Evolutionary conservation across 2,329 filamentous ascomycete genomes (phyloP), one percentile per base, ranked within the genome.

Genomic region (Colletotrichum acutatum): DNA sequence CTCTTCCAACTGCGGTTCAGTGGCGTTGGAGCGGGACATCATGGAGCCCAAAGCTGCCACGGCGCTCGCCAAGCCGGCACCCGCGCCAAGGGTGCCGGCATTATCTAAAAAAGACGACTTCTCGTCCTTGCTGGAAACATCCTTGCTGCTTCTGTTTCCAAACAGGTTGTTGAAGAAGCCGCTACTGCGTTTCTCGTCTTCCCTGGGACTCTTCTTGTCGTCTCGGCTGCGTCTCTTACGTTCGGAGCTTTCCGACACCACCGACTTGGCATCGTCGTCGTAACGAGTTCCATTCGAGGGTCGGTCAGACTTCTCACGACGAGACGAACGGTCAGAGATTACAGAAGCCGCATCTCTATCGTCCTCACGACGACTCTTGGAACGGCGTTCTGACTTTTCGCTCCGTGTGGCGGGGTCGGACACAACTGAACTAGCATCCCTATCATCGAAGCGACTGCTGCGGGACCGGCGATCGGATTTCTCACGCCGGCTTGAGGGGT

Each of bases 21-120:
- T 82, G 85, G 86, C 86, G 79, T 87, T 83, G 69, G 83, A 80
- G 77, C 81, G 83, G 80, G 82, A 79, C 77, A 79, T 78, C 78
- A 82, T 79, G 78, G 82, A 80, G 78, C 82, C 79, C 76, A 83
- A 76, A 72, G 82, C 83, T 78, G 82, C 82, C 75, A 82, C 86
- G 80, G 84, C 85, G 82, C 86, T 86, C 84, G 85, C 86, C 82
- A 88, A 80, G 88, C 90, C 90, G 90, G 85, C 90, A 92, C 90
- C 90, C 86, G 88, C 89, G 90, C 90, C 90, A 90, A 88, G 86
- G 87, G 87, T 92, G 88, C 85, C 90, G 90, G 90, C 89, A 87
- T 89, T 90, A 92, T 83, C 90, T 92, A 92, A 91, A 91, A 92
- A 92, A 92, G 90, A 90, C 84, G 87, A 82, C 81, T 84, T 83